phyloP scores from a whole-genome alignment of 305 asterid species.

The Fraxinus platypoda region DNA sequence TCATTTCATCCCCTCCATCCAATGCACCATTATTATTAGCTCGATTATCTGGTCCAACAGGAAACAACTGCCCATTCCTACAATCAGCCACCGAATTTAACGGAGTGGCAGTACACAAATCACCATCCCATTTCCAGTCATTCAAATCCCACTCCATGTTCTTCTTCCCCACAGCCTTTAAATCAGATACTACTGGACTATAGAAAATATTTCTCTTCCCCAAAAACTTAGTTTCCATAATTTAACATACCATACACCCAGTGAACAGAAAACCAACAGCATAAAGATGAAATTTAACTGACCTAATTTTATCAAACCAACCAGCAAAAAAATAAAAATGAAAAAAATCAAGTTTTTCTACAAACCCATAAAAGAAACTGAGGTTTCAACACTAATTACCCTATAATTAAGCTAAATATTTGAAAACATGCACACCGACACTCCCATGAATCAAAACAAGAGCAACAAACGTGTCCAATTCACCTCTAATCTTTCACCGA shows the following conservation, averaged over 20 bases:
- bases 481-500: conserved; percentile 9
- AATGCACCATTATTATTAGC: conserved; percentile 27
- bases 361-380: neutral
- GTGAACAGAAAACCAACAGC: conserved; percentile 13
- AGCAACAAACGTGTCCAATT: conserved; percentile 14
- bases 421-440: conserved; percentile 20
- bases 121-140: conserved; percentile 97
- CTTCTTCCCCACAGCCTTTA: conserved; percentile 56
- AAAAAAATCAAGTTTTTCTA: conserved; percentile 1
- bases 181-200: conserved; percentile 56
- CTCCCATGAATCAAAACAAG: conserved; percentile 12
- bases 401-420: neutral
- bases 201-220: conserved; percentile 47
- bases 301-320: neutral
- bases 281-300: neutral
- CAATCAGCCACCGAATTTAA: conserved; percentile 54
- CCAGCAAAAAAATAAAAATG: neutral
- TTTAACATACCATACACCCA: conserved; percentile 9
- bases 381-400: neutral
- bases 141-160: conserved; percentile 77
- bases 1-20: conserved; percentile 39
- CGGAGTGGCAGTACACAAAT: conserved; percentile 59
- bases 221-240: conserved; percentile 58
- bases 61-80: conserved; percentile 58
- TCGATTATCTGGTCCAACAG: conserved; percentile 44